Conservation (phyloP, 2,329 filamentous ascomycete species). For the Pseudonectria buxi region DNA sequence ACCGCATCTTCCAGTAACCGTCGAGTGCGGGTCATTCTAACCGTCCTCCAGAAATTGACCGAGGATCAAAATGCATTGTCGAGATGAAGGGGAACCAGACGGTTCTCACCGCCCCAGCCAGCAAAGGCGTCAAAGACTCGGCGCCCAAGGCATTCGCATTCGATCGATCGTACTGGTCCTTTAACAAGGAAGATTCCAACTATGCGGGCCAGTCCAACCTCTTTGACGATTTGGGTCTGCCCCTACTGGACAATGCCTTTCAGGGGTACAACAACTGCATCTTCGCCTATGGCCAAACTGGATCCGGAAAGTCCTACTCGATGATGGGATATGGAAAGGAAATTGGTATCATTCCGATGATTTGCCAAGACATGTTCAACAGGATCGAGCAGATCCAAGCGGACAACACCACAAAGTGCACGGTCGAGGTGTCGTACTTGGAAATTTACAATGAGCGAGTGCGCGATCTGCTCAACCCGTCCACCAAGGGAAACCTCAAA, state of each 20-base stretch:
- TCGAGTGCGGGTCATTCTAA: constrained; percentile 11
- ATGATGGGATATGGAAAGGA: constrained; percentile 99
- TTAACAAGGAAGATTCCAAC: constrained; percentile 70
- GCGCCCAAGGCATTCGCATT: constrained; percentile 86
- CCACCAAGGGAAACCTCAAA: constrained; percentile 92
- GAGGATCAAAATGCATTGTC: constrained; percentile 92
- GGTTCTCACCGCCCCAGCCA: constrained; percentile 67
- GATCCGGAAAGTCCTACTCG: constrained; percentile 96
- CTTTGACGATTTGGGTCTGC: constrained; percentile 80
- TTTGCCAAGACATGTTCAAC: constrained; percentile 96
- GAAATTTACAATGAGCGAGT: constrained; percentile 99
- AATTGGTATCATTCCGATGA: constrained; percentile 89
- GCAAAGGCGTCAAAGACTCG: constrained; percentile 63
- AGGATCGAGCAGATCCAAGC: constrained; percentile 65
- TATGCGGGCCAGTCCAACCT: constrained; percentile 89
- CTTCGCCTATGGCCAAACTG: constrained; percentile 97
- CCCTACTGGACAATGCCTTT: constrained; percentile 95
- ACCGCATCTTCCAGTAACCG: not conserved
- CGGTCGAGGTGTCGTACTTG: constrained; percentile 95
- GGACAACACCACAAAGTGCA: constrained; percentile 76
- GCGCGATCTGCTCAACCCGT: constrained; percentile 87
- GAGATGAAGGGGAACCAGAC: constrained; percentile 95
- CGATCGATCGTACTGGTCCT: constrained; percentile 97
- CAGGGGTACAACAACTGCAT: constrained; percentile 99
- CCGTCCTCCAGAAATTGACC: constrained; percentile 64